Conservation (phyloP, 2,329 filamentous ascomycete genomes). For the Microsporum ferrugineum region DNA sequence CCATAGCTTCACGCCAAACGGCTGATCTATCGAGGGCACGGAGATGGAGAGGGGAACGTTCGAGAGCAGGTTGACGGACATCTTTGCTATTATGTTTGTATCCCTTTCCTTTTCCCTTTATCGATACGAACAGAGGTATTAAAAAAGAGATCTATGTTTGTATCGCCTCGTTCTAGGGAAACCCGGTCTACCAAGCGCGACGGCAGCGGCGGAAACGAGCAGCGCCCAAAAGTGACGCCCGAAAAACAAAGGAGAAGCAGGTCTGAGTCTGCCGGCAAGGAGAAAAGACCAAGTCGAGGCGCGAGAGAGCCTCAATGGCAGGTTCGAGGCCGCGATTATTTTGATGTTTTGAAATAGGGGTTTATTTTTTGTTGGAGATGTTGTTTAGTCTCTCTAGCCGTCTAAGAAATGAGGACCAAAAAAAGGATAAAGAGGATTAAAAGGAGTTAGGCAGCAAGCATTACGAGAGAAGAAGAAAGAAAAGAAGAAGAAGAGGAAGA, state of each 20-base stretch:
- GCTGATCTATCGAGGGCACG: slow-evolving; percentile 65
- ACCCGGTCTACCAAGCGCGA: background rate
- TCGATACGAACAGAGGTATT: background rate
- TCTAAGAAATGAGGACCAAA: background rate
- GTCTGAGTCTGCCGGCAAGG: background rate
- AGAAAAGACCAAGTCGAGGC: background rate
- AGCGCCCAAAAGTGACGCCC: background rate
- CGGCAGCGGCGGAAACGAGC: slow-evolving; percentile 4
- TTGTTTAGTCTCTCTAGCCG: background rate
- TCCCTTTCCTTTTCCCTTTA: background rate
- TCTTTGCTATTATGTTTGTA: background rate
- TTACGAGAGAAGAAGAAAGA: slow-evolving; percentile 5
- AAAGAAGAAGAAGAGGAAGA: background rate
- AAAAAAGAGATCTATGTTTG: background rate
- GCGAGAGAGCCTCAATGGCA: background rate
- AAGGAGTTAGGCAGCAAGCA: background rate
- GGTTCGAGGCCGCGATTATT: background rate
- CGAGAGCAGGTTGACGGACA: slow-evolving; percentile 9
- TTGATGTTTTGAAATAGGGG: background rate
- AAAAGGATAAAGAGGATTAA: slow-evolving; percentile 9
- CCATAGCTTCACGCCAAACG: slow-evolving; percentile 77
- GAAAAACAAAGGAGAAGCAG: background rate
- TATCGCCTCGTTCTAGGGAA: background rate
- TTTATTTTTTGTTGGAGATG: background rate
- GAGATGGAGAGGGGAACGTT: slow-evolving; percentile 12